Conservation (phyloP, 495 filamentous ascomycete genomes). For the Hamigera avellanea region DNA sequence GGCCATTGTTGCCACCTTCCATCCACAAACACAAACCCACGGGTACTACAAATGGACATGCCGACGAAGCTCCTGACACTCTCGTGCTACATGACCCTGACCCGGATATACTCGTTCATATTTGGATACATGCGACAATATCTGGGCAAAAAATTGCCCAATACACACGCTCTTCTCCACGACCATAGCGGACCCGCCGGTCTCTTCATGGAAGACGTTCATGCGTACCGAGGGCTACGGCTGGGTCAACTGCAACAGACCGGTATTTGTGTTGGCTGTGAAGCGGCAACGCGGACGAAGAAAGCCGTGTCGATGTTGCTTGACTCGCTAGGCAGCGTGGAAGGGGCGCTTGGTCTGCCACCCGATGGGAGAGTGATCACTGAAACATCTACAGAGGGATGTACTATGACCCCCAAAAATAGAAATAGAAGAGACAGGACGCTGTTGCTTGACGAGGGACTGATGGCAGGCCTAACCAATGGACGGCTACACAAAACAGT, state of each 20-base stretch:
- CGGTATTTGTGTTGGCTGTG: background rate
- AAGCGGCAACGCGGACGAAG: background rate
- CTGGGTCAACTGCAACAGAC: background rate
- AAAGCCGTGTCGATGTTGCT: background rate
- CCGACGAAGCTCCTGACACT: background rate
- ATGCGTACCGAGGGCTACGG: background rate
- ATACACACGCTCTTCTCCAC: too few relatives aligned
- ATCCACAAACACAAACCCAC: background rate
- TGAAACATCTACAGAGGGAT: too few relatives aligned
- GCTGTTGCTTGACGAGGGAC: too few relatives aligned
- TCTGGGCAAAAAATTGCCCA: too few relatives aligned
- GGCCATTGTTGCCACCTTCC: too few relatives aligned
- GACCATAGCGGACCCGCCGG: too few relatives aligned
- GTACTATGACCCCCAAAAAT: too few relatives aligned
- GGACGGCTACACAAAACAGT: too few relatives aligned
- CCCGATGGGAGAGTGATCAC: too few relatives aligned
- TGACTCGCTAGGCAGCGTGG: background rate
- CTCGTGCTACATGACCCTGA: background rate
- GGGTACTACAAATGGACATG: background rate
- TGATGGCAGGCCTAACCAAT: too few relatives aligned
- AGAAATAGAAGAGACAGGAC: too few relatives aligned
- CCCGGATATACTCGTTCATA: background rate
- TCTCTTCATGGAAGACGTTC: background rate
- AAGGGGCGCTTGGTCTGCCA: background rate
- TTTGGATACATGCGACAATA: background rate